Conservation (phyloP, 441 rosid genomes). For the Euphorbia schlechtendalii region DNA sequence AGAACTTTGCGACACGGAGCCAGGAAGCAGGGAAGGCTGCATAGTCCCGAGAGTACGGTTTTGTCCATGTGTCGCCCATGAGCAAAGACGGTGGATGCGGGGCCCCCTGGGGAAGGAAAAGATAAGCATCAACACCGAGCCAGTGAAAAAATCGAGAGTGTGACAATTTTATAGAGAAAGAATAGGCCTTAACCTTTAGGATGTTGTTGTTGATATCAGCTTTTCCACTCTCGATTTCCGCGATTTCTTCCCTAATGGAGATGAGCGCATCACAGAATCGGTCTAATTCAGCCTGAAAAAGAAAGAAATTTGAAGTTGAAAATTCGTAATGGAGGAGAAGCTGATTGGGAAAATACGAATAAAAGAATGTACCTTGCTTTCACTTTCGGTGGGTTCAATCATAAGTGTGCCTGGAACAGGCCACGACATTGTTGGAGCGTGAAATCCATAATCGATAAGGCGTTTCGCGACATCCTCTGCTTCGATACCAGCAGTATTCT, state of each 20-base stretch:
- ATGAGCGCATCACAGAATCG: slow-evolving; percentile 91
- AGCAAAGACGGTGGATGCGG: slow-evolving; percentile 96
- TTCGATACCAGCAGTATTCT: slow-evolving; percentile 89
- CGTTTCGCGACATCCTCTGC: slow-evolving; percentile 98
- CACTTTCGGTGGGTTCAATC: slow-evolving; percentile 99
- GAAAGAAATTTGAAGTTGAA: too few relatives aligned
- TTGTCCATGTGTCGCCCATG: slow-evolving; percentile 93
- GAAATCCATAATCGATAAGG: slow-evolving; percentile 94
- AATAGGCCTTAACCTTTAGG: slow-evolving; percentile 52
- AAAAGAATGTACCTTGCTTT: slow-evolving; percentile 70
- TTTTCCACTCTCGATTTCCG: slow-evolving; percentile 81
- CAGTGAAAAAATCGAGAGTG: background rate
- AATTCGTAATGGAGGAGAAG: slow-evolving; percentile 3
- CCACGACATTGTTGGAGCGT: slow-evolving; percentile 97
- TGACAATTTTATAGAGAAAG: background rate
- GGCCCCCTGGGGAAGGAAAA: slow-evolving; percentile 63
- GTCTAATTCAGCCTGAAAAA: slow-evolving; percentile 83
- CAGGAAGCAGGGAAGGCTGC: slow-evolving; percentile 97
- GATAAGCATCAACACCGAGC: background rate
- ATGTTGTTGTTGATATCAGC: slow-evolving; percentile 83
- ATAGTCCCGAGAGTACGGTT: slow-evolving; percentile 77
- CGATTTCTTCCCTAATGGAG: slow-evolving; percentile 90
- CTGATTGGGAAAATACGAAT: background rate
- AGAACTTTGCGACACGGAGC: slow-evolving; percentile 83
- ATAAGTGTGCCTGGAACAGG: slow-evolving; percentile 97